Conservation (phyloP, 1,284 basidiomycete species). For the Inonotus obliquus region DNA sequence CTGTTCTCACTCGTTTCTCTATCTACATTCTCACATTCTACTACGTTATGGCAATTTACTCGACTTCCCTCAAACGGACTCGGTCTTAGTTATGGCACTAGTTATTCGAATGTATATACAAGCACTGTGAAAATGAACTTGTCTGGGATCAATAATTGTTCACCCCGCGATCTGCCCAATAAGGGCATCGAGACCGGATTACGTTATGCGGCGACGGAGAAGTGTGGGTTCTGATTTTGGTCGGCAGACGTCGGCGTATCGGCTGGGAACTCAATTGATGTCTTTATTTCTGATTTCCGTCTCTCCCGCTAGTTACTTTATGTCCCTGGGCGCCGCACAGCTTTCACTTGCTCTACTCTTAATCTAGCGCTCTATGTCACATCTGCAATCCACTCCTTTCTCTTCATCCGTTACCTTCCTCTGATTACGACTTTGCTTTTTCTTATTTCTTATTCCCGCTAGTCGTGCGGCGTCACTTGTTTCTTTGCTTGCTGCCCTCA, state of each 20-base stretch:
- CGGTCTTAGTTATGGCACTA: not conserved
- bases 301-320: not conserved
- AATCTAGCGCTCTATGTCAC: not conserved
- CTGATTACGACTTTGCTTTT: too few species aligned
- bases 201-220: not conserved
- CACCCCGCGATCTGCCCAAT: not conserved
- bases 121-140: not conserved
- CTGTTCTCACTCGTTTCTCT: too few species aligned
- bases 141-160: not conserved
- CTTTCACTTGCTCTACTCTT: not conserved
- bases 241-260: not conserved
- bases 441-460: too few species aligned
- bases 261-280: not conserved
- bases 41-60: not conserved
- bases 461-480: too few species aligned
- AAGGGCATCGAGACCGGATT: not conserved
- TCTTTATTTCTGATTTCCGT: not conserved
- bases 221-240: not conserved
- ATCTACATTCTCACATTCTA: too few species aligned
- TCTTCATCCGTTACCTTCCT: not conserved
- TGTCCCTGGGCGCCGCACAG: not conserved
- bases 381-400: not conserved
- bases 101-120: constrained; percentile 1
- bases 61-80: not conserved
- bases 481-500: too few species aligned